These are phyloP conservation scores for Physcia stellaris DNA, from an alignment of 495 filamentous ascomycete species.

Conservation along the genomic window DNA sequence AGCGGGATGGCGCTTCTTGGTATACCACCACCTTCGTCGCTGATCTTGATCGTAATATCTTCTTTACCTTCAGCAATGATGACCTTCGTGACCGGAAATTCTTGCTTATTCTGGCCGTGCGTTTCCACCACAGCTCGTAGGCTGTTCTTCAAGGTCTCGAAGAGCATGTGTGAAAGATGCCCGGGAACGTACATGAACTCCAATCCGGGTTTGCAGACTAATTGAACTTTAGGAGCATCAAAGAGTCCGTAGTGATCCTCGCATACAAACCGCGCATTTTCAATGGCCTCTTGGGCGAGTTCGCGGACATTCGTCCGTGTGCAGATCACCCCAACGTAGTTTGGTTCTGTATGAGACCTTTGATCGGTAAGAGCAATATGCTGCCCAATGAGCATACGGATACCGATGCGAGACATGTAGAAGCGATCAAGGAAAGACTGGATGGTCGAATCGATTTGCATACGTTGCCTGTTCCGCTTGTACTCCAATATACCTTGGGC, in stretches of 20 bases:
- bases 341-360: constrained; percentile 69
- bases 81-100: constrained; percentile 92
- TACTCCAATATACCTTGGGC: constrained; percentile 96
- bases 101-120: constrained; percentile 85
- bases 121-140: constrained; percentile 92
- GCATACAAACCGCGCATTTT: constrained; percentile 95
- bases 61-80: constrained; percentile 95
- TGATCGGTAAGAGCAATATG: constrained; percentile 95
- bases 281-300: constrained; percentile 90
- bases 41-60: constrained; percentile 97
- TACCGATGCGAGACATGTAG: constrained; percentile 99
- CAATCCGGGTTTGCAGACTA: constrained; percentile 83
- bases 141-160: constrained; percentile 97
- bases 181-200: constrained; percentile 99
- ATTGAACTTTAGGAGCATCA: constrained; percentile 90
- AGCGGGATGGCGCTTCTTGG: constrained; percentile 81
- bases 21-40: constrained; percentile 92
- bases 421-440: constrained; percentile 96
- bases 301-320: constrained; percentile 96
- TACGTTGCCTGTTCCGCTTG: constrained; percentile 87
- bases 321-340: constrained; percentile 97
- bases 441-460: constrained; percentile 96
- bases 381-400: constrained; percentile 96
- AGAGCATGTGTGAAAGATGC: constrained; percentile 96
- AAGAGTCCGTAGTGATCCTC: constrained; percentile 98